Evolutionary conservation across 176 grass and related monocot genomes (phyloP).

Genomic region (Echinochloa phyllopogon): DNA sequence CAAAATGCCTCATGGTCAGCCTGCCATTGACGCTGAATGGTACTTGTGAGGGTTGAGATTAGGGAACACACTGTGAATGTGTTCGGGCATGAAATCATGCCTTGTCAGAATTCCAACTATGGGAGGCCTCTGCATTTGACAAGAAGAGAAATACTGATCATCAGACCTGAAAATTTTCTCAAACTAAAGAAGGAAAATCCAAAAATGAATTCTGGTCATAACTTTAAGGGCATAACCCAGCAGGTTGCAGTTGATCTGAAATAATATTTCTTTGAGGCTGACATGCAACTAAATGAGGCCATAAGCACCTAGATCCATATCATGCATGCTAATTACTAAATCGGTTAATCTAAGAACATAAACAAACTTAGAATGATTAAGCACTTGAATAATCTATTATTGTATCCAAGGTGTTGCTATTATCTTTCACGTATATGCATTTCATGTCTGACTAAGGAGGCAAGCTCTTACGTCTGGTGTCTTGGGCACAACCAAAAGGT

Average conservation of each 20-base stretch:
- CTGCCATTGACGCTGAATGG: conserved; percentile 39
- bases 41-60: conserved; percentile 56
- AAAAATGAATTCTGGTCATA: neutral
- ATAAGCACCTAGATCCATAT: conserved; percentile 12
- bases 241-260: neutral
- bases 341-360: neutral
- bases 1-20: conserved; percentile 32
- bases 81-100: conserved; percentile 85
- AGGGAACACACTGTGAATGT: conserved; percentile 71
- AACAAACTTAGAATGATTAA: conserved; percentile 9
- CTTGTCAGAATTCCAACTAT: conserved; percentile 89
- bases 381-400: neutral
- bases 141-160: neutral
- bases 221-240: neutral
- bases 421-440: neutral
- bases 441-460: neutral
- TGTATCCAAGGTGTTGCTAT: neutral
- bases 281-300: neutral
- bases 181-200: conserved; percentile 14
- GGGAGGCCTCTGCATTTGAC: conserved; percentile 76
- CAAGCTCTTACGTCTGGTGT: conserved; percentile 62
- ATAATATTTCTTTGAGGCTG: neutral
- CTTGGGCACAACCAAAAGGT: conserved; percentile 85
- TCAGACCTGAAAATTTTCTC: neutral
- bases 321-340: neutral